These are phyloP conservation scores for Diplodia intermedia DNA, from an alignment of 2,329 filamentous ascomycete species.

Conservation along the genomic window DNA sequence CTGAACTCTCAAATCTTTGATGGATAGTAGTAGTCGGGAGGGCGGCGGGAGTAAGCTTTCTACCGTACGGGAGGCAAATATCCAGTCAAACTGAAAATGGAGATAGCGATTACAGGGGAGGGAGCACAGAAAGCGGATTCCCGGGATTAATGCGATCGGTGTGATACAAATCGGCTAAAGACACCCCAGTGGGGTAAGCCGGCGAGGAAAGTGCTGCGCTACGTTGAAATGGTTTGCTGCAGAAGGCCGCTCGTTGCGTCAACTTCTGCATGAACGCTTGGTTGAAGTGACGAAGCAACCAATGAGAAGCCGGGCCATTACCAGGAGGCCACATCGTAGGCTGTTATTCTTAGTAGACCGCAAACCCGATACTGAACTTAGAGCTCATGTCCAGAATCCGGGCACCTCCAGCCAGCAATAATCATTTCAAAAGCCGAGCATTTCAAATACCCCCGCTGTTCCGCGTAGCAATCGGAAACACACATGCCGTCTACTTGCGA, in stretches of 20 bases:
- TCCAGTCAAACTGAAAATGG: not conserved
- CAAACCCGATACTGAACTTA: not conserved
- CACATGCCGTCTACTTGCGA: not conserved
- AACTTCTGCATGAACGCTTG: conserved; percentile 10
- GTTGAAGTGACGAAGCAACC: not conserved
- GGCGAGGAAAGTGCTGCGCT: not conserved
- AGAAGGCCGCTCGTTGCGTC: conserved; percentile 6
- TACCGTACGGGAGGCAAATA: not conserved
- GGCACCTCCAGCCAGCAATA: not conserved
- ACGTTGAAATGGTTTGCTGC: conserved; percentile 16
- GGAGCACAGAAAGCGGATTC: not conserved
- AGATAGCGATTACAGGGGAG: not conserved
- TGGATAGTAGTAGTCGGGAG: not conserved
- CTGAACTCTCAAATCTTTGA: conserved; percentile 1
- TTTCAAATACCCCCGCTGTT: not conserved
- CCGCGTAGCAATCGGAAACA: not conserved
- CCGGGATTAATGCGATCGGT: not conserved
- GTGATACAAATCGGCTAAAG: conserved; percentile 6
- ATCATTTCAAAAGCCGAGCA: not conserved
- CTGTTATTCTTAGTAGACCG: conserved; percentile 8
- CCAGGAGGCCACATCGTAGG: not conserved
- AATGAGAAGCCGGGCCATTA: not conserved
- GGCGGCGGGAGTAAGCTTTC: not conserved
- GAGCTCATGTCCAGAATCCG: not conserved
- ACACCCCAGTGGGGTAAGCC: not conserved